These are phyloP conservation scores for Alternaria sp. DNA, from an alignment of 2,329 filamentous ascomycete species.

Conservation along the genomic window DNA sequence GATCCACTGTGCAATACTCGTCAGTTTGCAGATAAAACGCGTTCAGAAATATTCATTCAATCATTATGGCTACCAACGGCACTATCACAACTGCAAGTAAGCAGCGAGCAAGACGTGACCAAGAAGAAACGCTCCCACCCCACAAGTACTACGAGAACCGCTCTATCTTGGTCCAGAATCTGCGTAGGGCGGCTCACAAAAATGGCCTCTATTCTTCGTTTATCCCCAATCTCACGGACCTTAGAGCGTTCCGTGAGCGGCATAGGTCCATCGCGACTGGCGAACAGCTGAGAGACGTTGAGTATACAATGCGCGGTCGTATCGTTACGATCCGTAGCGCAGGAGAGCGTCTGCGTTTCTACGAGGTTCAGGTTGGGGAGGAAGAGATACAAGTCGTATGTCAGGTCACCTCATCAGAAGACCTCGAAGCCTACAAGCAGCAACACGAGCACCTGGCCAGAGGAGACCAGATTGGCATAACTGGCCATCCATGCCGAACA, in stretches of 20 bases:
- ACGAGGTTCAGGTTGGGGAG: neutral
- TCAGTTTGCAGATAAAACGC: neutral
- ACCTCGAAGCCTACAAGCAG: constrained; percentile 1
- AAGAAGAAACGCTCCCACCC: too few relatives aligned
- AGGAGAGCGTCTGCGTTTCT: constrained; percentile 1
- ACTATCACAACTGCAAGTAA: too few relatives aligned
- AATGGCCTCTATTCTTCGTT: too few relatives aligned
- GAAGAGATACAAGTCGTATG: neutral
- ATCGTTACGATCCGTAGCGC: neutral
- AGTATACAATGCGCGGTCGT: neutral
- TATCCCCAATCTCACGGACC: neutral
- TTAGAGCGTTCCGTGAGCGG: neutral
- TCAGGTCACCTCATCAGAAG: neutral
- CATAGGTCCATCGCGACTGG: neutral
- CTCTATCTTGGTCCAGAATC: too few relatives aligned
- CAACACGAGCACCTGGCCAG: neutral
- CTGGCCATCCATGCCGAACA: constrained; percentile 85
- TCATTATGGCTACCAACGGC: neutral
- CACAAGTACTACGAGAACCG: too few relatives aligned
- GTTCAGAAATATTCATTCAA: neutral
- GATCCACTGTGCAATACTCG: neutral
- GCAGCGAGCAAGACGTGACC: too few relatives aligned
- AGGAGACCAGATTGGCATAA: constrained; percentile 68
- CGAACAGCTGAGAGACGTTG: neutral
- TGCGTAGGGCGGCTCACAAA: too few relatives aligned